Base-by-base conservation (phyloP, 1,139 yeast genomes). In the Yamadazyma triangularis region DNA sequence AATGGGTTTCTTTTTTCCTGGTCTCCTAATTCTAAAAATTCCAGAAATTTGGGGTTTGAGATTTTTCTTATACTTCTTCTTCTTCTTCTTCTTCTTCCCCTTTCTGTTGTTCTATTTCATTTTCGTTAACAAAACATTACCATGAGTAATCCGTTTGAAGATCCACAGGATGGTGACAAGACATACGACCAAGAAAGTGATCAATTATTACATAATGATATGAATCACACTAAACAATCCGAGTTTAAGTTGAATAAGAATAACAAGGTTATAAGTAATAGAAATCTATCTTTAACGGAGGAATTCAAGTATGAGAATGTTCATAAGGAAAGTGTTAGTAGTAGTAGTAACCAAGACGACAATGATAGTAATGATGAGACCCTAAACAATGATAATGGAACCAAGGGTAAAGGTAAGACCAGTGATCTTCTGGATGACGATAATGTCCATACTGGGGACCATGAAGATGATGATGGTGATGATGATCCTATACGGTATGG, bases 401-500 rank as follows among this genome's bases (percentile, higher is more conserved):
- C 4, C 7, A n/a, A 24, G 13, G 25, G 13, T 5, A 7, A 7
- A 18, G 8, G 9, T 7, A 9, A 9, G 9, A 18, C 8, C 9
- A n/a, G n/a, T n/a, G 13, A 12, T 23, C 15, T 4, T 4, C 4
- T 8, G 13, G 15, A 12, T 10, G 13, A 11, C n/a, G 28, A 22
- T 12, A 8, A 15, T 19, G 16, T 12, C n/a, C 12, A 23, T 14
- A 24, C 27, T 9, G 26, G 16, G 12, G 27, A 28, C 11, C 19
- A 28, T 18, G 30, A 31, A 4, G 33, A 33, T 11, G 40, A 33
- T 9, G 23, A 14, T 15, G 39, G 40, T 21, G 33, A 27, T 14
- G 31, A 41, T 27, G 47, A 43, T 24, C 47, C 47, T 4, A 33
- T 43, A 20, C 20, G 42, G 25, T 43, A 35, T 28, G 25, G 26